A percentile compares a stretch with the other conserved stretches of the same genome.
phyloP scores from a whole-genome alignment of 768 basidiomycete species.

The Pleurotus salmoneostramineus region DNA sequence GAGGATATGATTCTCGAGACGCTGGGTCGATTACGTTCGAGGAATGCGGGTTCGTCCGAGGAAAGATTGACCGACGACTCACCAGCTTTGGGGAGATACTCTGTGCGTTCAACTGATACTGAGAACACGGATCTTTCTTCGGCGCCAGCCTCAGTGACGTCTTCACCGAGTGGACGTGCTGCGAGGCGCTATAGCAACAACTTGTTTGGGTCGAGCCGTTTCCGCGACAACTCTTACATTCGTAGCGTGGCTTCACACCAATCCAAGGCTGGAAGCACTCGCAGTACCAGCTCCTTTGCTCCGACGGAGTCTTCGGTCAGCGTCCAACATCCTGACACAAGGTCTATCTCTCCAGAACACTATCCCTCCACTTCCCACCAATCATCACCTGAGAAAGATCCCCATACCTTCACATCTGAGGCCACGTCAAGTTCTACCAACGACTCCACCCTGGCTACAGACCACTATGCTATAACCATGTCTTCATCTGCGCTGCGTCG shows the following conservation, averaged over 20 bases:
- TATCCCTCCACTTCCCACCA: constrained; percentile 35
- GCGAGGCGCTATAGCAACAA: constrained; percentile 83
- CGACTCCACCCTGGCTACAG: constrained; percentile 33
- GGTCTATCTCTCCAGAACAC: constrained; percentile 55
- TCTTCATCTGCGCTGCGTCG: constrained; percentile 50
- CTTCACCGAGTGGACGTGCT: constrained; percentile 46
- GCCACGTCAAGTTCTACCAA: constrained; percentile 25
- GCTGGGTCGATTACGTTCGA: constrained; percentile 45
- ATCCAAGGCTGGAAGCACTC: constrained; percentile 36
- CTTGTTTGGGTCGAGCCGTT: constrained; percentile 76
- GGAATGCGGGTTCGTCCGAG: constrained; percentile 27
- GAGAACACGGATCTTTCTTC: constrained; percentile 23
- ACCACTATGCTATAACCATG: constrained; percentile 46
- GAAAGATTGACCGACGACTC: constrained; percentile 14
- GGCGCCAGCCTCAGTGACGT: constrained; percentile 29
- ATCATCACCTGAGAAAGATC: constrained; percentile 32
- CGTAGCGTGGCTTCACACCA: constrained; percentile 45
- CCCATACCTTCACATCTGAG: constrained; percentile 36
- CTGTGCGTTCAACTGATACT: constrained; percentile 25
- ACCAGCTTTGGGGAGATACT: constrained; percentile 19
- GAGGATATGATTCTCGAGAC: constrained; percentile 82
- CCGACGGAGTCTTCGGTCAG: constrained; percentile 41
- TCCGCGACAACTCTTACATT: constrained; percentile 72
- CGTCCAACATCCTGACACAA: constrained; percentile 36
- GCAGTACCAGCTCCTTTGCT: constrained; percentile 42